Percentiles rank a stretch among this genome's conserved stretches.
phyloP scores from a whole-genome alignment of 2,329 filamentous ascomycete species.

The Aspergillaceae sp. region DNA sequence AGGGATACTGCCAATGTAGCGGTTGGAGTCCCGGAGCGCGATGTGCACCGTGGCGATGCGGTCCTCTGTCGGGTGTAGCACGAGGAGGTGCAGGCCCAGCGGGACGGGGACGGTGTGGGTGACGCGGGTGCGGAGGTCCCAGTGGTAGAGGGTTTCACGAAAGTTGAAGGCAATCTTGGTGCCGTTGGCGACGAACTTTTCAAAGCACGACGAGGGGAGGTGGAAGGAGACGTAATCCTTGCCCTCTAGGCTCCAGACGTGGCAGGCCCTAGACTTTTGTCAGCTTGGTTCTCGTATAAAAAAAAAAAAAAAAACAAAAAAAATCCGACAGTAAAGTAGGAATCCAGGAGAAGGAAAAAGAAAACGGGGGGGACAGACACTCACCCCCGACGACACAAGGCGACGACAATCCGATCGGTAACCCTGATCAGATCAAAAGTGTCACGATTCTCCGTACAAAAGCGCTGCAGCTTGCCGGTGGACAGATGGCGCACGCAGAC shows the following conservation, averaged over 20 bases:
- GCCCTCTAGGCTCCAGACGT: slow-evolving; percentile 22
- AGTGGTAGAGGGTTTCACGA: slow-evolving; percentile 14
- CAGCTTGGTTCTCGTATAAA: background rate
- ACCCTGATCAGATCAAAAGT: slow-evolving; percentile 9
- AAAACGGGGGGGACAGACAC: background rate
- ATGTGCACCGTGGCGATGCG: slow-evolving; percentile 11
- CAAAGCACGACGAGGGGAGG: slow-evolving; percentile 14
- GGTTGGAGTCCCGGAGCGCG: background rate
- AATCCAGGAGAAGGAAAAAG: background rate
- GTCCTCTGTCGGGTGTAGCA: slow-evolving; percentile 9
- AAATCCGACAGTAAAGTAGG: background rate
- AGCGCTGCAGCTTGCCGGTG: slow-evolving; percentile 6
- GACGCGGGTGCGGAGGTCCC: slow-evolving; percentile 10
- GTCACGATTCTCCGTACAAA: slow-evolving; percentile 17
- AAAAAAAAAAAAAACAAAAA: too few relatives aligned
- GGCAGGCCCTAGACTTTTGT: slow-evolving; percentile 16
- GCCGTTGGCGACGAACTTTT: slow-evolving; percentile 13
- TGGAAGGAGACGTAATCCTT: slow-evolving; percentile 17
- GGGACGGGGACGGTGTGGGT: slow-evolving; percentile 9
- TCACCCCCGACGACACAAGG: slow-evolving; percentile 16
- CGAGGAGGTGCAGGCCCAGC: slow-evolving; percentile 7
- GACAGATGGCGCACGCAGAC: slow-evolving; percentile 10
- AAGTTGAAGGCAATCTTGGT: slow-evolving; percentile 15
- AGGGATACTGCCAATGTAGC: background rate
- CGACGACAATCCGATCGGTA: slow-evolving; percentile 15